Evolutionary conservation across 2,329 filamentous ascomycete genomes (phyloP).

Genomic region (Ophidiomyces ophidiicola): DNA sequence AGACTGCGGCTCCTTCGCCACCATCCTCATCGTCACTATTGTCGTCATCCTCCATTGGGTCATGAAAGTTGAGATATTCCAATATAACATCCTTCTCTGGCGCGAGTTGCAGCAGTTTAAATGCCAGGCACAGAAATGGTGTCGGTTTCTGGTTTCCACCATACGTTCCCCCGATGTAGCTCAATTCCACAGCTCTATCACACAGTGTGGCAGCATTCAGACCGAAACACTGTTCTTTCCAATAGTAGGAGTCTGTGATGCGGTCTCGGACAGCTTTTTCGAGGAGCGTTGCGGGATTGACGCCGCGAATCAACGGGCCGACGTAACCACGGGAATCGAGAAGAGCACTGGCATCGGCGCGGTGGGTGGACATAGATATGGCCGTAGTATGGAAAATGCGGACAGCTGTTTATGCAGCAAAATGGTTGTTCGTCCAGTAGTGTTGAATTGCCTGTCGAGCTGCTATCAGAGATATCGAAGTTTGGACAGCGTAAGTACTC

Average conservation of each 20-base stretch:
- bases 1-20: constrained; percentile 19
- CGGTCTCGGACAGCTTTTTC: constrained; percentile 92
- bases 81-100: constrained; percentile 66
- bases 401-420: too few relatives aligned
- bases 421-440: not conserved
- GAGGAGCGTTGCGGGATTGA: constrained; percentile 90
- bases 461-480: not conserved
- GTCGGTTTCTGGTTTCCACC: constrained; percentile 75
- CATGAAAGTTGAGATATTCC: constrained; percentile 67
- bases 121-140: constrained; percentile 80
- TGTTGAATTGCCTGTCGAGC: not conserved
- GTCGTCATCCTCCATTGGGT: constrained; percentile 48
- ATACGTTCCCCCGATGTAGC: constrained; percentile 77
- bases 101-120: constrained; percentile 83
- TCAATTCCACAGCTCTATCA: constrained; percentile 76
- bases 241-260: constrained; percentile 91
- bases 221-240: constrained; percentile 97
- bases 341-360: constrained; percentile 62
- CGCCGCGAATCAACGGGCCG: constrained; percentile 66
- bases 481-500: not conserved
- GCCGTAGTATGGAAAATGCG: too few relatives aligned
- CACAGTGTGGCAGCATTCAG: constrained; percentile 72
- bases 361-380: constrained; percentile 50
- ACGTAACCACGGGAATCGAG: constrained; percentile 82
- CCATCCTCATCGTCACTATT: constrained; percentile 17